Evolutionary conservation across 2,329 filamentous ascomycete genomes (phyloP).

Genomic region (Acarospora socialis): DNA sequence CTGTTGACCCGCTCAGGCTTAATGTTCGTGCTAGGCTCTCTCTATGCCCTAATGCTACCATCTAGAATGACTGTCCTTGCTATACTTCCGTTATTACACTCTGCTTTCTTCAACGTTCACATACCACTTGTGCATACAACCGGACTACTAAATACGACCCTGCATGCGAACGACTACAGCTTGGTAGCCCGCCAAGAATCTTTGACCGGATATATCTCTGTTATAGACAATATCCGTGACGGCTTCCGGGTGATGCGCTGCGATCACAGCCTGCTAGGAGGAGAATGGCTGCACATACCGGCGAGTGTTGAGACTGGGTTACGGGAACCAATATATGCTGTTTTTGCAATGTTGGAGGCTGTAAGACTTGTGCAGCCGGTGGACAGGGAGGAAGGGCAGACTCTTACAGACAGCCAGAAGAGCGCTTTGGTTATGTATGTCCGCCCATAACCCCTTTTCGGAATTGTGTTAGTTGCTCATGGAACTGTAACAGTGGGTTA

Average conservation of each 20-base stretch:
- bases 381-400: slow-evolving; percentile 23
- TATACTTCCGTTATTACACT: slow-evolving; percentile 51
- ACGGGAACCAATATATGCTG: slow-evolving; percentile 79
- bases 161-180: slow-evolving; percentile 53
- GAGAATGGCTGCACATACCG: slow-evolving; percentile 59
- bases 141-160: slow-evolving; percentile 47
- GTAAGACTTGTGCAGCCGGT: slow-evolving; percentile 61
- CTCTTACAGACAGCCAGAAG: slow-evolving; percentile 46
- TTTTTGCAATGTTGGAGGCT: slow-evolving; percentile 93
- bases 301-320: slow-evolving; percentile 40
- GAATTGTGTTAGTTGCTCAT: slow-evolving; percentile 14
- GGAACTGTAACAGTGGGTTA: slow-evolving; percentile 47
- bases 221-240: slow-evolving; percentile 58
- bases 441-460: not conserved
- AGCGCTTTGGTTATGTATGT: slow-evolving; percentile 74
- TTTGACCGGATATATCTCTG: slow-evolving; percentile 80
- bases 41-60: slow-evolving; percentile 53
- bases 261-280: slow-evolving; percentile 86
- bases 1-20: slow-evolving; percentile 58
- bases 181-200: slow-evolving; percentile 75
- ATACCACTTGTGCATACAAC: slow-evolving; percentile 48
- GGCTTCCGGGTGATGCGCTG: slow-evolving; percentile 75
- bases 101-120: slow-evolving; percentile 60
- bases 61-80: slow-evolving; percentile 53
- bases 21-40: slow-evolving; percentile 50